Percentiles rank a stretch among this genome's conserved stretches.
phyloP scores from a whole-genome alignment of 768 basidiomycete genomes.

The Panaeolus cyanescens region DNA sequence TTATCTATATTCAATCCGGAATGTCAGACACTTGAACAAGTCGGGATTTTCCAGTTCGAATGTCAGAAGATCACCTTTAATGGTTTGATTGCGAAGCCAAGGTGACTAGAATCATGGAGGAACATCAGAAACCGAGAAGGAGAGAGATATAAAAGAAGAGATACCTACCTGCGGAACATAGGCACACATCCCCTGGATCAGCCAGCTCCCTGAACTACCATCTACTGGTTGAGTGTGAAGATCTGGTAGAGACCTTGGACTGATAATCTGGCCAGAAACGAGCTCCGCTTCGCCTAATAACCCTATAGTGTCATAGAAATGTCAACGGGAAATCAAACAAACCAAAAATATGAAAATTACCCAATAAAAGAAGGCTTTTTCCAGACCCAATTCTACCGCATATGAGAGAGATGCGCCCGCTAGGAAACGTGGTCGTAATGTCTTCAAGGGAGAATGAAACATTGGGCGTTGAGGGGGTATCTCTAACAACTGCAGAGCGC shows the following conservation, averaged over 20 bases:
- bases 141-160: background rate
- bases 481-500: background rate
- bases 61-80: background rate
- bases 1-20: background rate
- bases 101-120: background rate
- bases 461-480: background rate
- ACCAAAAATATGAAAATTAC: background rate
- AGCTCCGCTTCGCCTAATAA: background rate
- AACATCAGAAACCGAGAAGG: background rate
- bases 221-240: background rate
- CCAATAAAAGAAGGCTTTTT: background rate
- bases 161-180: background rate
- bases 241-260: background rate
- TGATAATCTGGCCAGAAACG: background rate
- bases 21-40: background rate
- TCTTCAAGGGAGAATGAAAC: background rate
- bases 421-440: background rate
- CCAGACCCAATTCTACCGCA: background rate
- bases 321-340: background rate
- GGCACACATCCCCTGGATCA: background rate
- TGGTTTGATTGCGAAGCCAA: slow-evolving; percentile 2
- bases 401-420: background rate
- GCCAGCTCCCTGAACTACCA: background rate
- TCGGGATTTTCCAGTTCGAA: background rate
- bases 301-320: background rate